These are phyloP conservation scores for Boletus rex-veris DNA, from an alignment of 768 basidiomycete species.

Conservation along the genomic window DNA sequence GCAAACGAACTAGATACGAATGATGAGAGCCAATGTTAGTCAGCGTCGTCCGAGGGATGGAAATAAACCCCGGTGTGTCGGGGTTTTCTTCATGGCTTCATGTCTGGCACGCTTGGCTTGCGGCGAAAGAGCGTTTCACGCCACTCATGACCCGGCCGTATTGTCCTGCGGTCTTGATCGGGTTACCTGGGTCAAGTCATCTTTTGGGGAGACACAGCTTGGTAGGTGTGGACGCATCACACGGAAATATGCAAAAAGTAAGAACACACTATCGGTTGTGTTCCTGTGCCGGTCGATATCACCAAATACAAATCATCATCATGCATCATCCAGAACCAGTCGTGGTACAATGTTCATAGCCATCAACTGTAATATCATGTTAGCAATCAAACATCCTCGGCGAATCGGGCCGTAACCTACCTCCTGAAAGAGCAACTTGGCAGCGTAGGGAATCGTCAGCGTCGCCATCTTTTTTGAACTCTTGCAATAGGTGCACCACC, in stretches of 20 bases:
- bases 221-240: background rate
- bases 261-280: background rate
- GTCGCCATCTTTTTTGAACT: conserved; percentile 95
- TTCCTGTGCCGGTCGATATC: background rate
- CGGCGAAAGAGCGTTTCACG: conserved; percentile 2
- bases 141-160: conserved; percentile 16
- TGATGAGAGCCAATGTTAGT: background rate
- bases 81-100: background rate
- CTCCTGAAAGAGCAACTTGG: conserved; percentile 90
- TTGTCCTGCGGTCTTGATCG: background rate
- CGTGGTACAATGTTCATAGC: conserved; percentile 96
- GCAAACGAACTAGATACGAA: too few relatives aligned
- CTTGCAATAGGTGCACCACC: conserved; percentile 98
- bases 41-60: background rate
- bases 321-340: conserved; percentile 79
- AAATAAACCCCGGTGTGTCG: background rate
- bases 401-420: conserved; percentile 36
- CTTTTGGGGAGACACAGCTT: conserved; percentile 9
- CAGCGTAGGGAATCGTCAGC: conserved; percentile 93
- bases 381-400: background rate
- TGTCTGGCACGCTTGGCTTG: background rate
- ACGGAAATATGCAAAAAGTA: background rate
- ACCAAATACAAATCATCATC: conserved; percentile 15
- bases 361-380: conserved; percentile 60
- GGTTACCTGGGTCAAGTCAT: background rate